These are phyloP conservation scores for Bothriochloa decipiens DNA, from an alignment of 176 grass and related monocot species.

Conservation along the genomic window DNA sequence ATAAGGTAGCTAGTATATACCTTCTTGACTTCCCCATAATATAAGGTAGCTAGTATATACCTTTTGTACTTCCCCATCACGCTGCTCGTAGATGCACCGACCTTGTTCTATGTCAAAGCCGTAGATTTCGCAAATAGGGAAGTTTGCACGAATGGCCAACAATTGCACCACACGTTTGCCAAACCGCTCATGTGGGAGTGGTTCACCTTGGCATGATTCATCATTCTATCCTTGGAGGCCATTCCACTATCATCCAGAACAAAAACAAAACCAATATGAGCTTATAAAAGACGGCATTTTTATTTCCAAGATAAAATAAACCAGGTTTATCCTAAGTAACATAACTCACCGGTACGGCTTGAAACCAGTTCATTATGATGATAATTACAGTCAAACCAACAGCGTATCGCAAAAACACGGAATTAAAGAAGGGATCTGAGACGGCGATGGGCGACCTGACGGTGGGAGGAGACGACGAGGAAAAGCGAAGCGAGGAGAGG, in stretches of 20 bases:
- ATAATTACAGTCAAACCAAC: too few species aligned
- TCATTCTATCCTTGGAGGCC: conserved; percentile 6
- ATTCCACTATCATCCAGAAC: background rate
- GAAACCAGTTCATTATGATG: too few species aligned
- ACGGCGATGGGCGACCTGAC: too few species aligned
- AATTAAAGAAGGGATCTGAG: too few species aligned
- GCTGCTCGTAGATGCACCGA: background rate
- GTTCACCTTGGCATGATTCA: background rate
- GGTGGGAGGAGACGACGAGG: too few species aligned
- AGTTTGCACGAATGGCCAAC: conserved; percentile 16
- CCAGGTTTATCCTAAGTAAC: too few species aligned
- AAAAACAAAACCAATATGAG: too few species aligned
- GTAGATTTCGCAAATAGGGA: background rate
- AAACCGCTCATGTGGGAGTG: background rate
- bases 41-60: conserved; percentile 9
- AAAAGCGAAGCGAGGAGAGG: too few species aligned
- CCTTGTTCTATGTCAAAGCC: background rate
- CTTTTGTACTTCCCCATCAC: background rate
- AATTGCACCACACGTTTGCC: conserved; percentile 1
- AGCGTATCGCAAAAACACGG: too few species aligned
- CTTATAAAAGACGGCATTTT: too few species aligned
- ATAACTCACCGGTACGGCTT: too few species aligned
- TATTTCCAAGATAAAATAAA: too few species aligned
- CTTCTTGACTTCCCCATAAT: conserved; percentile 1
- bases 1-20: conserved; percentile 9